These are phyloP conservation scores for Warburgia ugandensis DNA, from an alignment of 164 flowering plant species.

Conservation along the genomic window DNA sequence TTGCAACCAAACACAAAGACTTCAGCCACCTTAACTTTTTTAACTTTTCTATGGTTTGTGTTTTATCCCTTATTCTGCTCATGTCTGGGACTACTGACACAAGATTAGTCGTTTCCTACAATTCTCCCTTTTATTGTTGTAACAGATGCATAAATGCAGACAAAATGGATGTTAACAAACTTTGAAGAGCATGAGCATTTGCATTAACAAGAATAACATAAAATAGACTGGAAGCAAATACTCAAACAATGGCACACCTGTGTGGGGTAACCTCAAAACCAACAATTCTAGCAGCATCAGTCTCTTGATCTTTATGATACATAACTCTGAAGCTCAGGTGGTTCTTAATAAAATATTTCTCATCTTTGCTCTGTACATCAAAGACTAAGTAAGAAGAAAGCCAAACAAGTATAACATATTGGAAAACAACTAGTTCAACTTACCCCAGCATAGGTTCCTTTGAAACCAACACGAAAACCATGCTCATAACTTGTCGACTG, in stretches of 20 bases:
- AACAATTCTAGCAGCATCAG: constrained; percentile 54
- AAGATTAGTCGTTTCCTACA: no score
- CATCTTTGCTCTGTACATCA: constrained; percentile 41
- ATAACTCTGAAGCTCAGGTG: constrained; percentile 59
- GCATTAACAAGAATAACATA: not conserved
- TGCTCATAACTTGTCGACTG: constrained; percentile 58
- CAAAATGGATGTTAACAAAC: no score
- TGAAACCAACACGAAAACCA: constrained; percentile 85
- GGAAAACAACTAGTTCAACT: constrained; percentile 9
- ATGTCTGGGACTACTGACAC: no score
- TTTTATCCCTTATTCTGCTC: no score
- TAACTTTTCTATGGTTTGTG: no score
- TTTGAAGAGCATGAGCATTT: no score
- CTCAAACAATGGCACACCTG: constrained; percentile 26
- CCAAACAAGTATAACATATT: not conserved
- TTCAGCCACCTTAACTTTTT: no score
- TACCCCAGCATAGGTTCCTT: constrained; percentile 45
- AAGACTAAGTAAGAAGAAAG: not conserved
- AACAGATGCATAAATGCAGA: no score
- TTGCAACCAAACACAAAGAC: no score
- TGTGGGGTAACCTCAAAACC: constrained; percentile 57
- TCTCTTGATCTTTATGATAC: constrained; percentile 50
- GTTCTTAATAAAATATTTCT: constrained; percentile 50
- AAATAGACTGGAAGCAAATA: not conserved
- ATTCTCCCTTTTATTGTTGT: no score